A percentile compares a stretch with the other conserved stretches of the same genome.
Conservation (phyloP, 495 filamentous ascomycete genomes). For the Corynascus novoguineensis region DNA sequence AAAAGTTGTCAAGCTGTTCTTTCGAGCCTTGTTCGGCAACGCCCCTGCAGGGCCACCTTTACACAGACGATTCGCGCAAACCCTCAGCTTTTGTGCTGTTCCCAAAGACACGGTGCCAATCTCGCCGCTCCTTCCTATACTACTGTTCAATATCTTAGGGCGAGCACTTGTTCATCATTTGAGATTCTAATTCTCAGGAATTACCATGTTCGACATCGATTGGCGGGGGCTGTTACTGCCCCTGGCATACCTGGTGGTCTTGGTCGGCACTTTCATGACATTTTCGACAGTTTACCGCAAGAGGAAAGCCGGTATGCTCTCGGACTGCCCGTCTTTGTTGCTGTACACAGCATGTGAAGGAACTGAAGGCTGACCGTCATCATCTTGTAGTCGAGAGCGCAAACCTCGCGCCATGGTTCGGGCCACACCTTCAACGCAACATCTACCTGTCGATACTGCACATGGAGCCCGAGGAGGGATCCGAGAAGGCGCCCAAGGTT, state of each 20-base stretch:
- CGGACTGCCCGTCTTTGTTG: neutral
- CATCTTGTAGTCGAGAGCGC: constrained; percentile 59
- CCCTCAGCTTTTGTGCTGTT: neutral
- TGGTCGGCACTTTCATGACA: constrained; percentile 80
- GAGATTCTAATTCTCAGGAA: neutral
- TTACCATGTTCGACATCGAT: constrained; percentile 57
- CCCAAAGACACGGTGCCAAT: neutral
- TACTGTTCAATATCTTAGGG: neutral
- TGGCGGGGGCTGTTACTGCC: constrained; percentile 77
- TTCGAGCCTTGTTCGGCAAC: constrained; percentile 18
- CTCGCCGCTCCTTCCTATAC: constrained; percentile 5
- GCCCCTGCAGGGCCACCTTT: constrained; percentile 13
- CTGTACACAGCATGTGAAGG: neutral
- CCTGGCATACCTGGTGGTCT: constrained; percentile 78
- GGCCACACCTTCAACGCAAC: constrained; percentile 80
- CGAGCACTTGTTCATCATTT: neutral
- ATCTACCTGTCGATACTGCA: constrained; percentile 91
- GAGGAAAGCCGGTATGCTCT: constrained; percentile 74
- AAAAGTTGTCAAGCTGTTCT: constrained; percentile 38
- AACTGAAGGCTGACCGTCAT: neutral
- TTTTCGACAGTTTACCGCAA: constrained; percentile 91
- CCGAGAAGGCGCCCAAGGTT: constrained; percentile 65
- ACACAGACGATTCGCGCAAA: neutral
- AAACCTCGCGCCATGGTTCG: constrained; percentile 88
- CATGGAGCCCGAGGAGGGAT: constrained; percentile 62